Conservation (phyloP, 805 yeast genomes). For the Cyberlindnera saturnus region DNA sequence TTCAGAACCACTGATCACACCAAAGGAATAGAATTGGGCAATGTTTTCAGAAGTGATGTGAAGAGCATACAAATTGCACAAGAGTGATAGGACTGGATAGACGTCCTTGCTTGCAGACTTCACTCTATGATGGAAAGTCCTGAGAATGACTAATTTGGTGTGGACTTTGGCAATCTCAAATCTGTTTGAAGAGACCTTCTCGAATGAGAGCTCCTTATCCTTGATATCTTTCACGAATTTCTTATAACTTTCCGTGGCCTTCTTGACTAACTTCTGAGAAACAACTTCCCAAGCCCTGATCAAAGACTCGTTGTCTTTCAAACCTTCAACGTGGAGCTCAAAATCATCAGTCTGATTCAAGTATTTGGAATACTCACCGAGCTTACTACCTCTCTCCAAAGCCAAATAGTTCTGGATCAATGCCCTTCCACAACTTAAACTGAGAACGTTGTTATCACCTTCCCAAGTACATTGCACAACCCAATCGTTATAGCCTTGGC, state of each 20-base stretch:
- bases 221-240: constrained; percentile 4
- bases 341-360: constrained; percentile 16
- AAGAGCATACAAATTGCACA: constrained; percentile 59
- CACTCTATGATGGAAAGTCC: constrained; percentile 24
- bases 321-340: constrained; percentile 16
- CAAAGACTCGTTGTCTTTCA: constrained; percentile 7
- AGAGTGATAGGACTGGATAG: constrained; percentile 37
- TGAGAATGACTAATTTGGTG: constrained; percentile 30
- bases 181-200: constrained; percentile 20
- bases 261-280: constrained; percentile 18
- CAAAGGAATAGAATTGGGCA: constrained; percentile 54
- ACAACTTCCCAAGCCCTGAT: constrained; percentile 28
- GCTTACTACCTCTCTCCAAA: constrained; percentile 26
- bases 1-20: constrained; percentile 36
- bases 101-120: constrained; percentile 27
- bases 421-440: constrained; percentile 78
- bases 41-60: constrained; percentile 56
- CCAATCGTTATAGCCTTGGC: constrained; percentile 83
- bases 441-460: constrained; percentile 87
- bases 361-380: constrained; percentile 23
- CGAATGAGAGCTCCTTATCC: constrained; percentile 18
- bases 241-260: constrained; percentile 13
- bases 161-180: constrained; percentile 29
- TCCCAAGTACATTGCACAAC: constrained; percentile 98
- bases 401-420: constrained; percentile 33